A percentile compares a stretch with the other conserved stretches of the same genome.
phyloP scores from a whole-genome alignment of 345 rosid genomes.

The Geranium brycei region DNA sequence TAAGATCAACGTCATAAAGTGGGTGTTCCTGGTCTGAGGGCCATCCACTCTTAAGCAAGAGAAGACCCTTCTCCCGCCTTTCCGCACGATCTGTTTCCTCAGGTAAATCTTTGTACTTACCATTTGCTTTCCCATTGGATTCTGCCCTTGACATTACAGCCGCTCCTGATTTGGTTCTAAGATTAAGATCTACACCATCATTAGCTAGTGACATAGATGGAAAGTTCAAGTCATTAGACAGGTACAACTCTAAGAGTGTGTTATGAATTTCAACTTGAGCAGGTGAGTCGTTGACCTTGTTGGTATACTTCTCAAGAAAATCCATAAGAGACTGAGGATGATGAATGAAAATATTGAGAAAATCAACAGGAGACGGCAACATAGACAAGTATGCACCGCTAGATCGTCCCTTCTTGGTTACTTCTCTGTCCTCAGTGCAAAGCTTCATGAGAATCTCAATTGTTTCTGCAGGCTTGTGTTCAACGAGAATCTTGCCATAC shows the following conservation, averaged over 20 bases:
- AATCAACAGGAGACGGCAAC: slow-evolving; percentile 97
- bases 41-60: slow-evolving; percentile 18
- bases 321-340: slow-evolving; percentile 73
- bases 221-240: slow-evolving; percentile 82
- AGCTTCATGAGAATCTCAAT: slow-evolving; percentile 81
- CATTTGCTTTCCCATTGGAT: slow-evolving; percentile 28
- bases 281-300: slow-evolving; percentile 88
- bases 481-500: slow-evolving; percentile 87
- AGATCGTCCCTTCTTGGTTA: slow-evolving; percentile 39
- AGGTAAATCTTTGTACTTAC: slow-evolving; percentile 22
- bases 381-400: slow-evolving; percentile 56
- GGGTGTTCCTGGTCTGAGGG: slow-evolving; percentile 66
- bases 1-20: slow-evolving; percentile 91
- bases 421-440: slow-evolving; percentile 68
- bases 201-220: slow-evolving; percentile 45
- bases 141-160: slow-evolving; percentile 21
- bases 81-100: slow-evolving; percentile 33
- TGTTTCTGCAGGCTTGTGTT: slow-evolving; percentile 81
- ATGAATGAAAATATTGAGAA: slow-evolving; percentile 81
- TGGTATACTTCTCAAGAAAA: slow-evolving; percentile 71
- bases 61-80: slow-evolving; percentile 68
- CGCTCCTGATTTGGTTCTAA: slow-evolving; percentile 27
- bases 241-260: slow-evolving; percentile 79
- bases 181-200: slow-evolving; percentile 35
- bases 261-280: slow-evolving; percentile 93